Base-by-base conservation (phyloP, 768 basidiomycete genomes). In the Gymnopilus dilepis region DNA sequence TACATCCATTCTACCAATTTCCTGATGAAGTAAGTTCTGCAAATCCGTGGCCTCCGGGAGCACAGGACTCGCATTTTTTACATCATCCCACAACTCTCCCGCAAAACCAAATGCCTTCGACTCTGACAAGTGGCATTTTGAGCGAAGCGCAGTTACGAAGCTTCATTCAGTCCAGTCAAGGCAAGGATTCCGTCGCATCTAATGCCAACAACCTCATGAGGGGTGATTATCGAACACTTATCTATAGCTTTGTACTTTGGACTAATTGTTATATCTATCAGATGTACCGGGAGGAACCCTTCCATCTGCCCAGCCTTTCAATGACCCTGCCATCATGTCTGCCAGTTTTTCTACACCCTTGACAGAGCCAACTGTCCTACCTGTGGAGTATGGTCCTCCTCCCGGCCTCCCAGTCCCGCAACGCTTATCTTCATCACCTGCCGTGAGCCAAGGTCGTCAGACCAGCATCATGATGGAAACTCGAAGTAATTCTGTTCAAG, bases 291-390 rank as follows among this genome's bases (percentile, higher is more conserved):
- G 56, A 37, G 50, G 58, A 51, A 68, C 52, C 56, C 70, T 53
- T 62, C 68, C 69, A 58, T 56, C 64, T 54, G 65, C 72, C 37
- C 83, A 82, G 61, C 82, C 82, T 26, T 92, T 91, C 72, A 82
- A 78, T 62, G 91, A 92, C 67, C 90, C 90, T 45, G 90, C 90
- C 12, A 91, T 92, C 50, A 91, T 92, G 89, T 88, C 90, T 33
- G 89, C 88, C 21, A 83, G 86, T 62, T 82, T 91, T 70, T 79
- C 82, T 4, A 76, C 84, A 12, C 65, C 80, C 40, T 55, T 75
- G 30, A 66, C 77, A 58, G 72, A 76, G 24, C 66, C 69, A 54
- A 64, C 65, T n/a, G 74, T 72, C 61, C 68, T 71, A 59, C 69
- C 76, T 12, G 66, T 80, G 69, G 56, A 74, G 17, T 80, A 84